Conservation (phyloP, 1,139 yeast species). For the Yamadazyma dendronema region DNA sequence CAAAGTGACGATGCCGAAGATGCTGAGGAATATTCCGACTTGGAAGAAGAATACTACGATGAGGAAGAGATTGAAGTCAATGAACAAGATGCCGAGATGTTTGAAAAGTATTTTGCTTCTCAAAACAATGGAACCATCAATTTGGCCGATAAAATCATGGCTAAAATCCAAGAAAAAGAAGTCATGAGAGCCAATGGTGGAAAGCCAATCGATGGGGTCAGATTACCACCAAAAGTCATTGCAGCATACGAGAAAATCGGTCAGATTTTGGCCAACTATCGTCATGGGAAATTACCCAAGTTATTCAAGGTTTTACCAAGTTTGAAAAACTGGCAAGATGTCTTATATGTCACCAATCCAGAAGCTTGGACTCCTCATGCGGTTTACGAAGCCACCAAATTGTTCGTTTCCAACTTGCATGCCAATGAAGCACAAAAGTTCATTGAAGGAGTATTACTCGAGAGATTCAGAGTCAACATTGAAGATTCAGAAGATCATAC, state of each 20-base stretch:
- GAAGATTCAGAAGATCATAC: slow-evolving; percentile 71
- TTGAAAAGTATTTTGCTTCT: slow-evolving; percentile 59
- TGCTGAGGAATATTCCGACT: slow-evolving; percentile 50
- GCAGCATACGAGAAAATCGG: slow-evolving; percentile 94
- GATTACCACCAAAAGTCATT: slow-evolving; percentile 92
- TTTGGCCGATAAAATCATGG: slow-evolving; percentile 89
- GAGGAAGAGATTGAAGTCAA: slow-evolving; percentile 64
- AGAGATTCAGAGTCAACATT: slow-evolving; percentile 79
- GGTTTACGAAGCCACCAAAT: slow-evolving; percentile 88
- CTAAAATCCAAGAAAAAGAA: slow-evolving; percentile 78
- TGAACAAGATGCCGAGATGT: slow-evolving; percentile 68
- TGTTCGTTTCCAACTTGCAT: slow-evolving; percentile 85
- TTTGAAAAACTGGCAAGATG: slow-evolving; percentile 92
- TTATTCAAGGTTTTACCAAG: slow-evolving; percentile 93
- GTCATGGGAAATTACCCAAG: slow-evolving; percentile 94
- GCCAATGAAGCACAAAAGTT: slow-evolving; percentile 89
- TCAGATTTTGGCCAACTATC: slow-evolving; percentile 81
- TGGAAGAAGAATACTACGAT: slow-evolving; percentile 34
- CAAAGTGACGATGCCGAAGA: slow-evolving; percentile 22
- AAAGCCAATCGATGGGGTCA: slow-evolving; percentile 53
- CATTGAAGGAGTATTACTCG: slow-evolving; percentile 71
- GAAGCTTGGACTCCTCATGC: slow-evolving; percentile 97
- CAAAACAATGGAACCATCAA: slow-evolving; percentile 50
- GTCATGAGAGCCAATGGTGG: slow-evolving; percentile 23
- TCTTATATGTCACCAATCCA: slow-evolving; percentile 88